phyloP scores from a whole-genome alignment of 169 alveolate genomes.

The Plasmodium vivax region DNA sequence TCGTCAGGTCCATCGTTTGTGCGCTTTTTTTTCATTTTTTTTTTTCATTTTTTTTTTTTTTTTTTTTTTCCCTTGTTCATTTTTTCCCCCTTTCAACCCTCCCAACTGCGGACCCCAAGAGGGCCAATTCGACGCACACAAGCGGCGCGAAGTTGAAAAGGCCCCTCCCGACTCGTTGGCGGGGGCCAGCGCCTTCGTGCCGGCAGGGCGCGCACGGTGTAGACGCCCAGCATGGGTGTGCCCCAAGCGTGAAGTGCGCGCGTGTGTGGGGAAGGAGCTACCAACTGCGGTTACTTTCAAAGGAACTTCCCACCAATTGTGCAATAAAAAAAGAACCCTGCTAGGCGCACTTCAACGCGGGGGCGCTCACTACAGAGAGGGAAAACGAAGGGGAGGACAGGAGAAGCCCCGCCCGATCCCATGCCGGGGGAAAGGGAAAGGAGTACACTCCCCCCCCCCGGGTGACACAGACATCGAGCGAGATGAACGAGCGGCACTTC shows the following conservation, averaged over 20 bases:
- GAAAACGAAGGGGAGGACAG: not conserved
- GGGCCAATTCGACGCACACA: not conserved
- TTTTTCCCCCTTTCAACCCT: not conserved
- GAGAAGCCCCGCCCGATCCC: not conserved
- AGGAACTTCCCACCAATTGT: not conserved
- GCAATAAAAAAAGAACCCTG: not conserved
- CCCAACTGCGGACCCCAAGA: not conserved
- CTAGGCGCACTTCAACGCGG: not conserved
- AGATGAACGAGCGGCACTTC: constrained; percentile 31
- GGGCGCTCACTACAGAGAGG: not conserved
- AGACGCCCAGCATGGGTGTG: not conserved
- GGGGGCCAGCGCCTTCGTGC: not conserved
- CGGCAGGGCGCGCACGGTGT: not conserved
- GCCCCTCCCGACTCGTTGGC: not conserved
- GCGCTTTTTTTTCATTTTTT: not conserved
- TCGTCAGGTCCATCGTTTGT: not conserved
- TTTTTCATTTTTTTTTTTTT: not conserved
- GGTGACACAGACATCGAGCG: not conserved
- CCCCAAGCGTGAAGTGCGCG: not conserved
- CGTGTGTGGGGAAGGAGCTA: not conserved
- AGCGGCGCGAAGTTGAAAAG: not conserved
- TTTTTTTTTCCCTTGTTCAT: not conserved
- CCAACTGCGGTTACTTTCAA: too few relatives aligned
- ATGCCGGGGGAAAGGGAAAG: not conserved
- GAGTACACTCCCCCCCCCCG: not conserved